These are phyloP conservation scores for Fomitopsis schrenkii DNA, from an alignment of 1,284 basidiomycete species.

Conservation along the genomic window DNA sequence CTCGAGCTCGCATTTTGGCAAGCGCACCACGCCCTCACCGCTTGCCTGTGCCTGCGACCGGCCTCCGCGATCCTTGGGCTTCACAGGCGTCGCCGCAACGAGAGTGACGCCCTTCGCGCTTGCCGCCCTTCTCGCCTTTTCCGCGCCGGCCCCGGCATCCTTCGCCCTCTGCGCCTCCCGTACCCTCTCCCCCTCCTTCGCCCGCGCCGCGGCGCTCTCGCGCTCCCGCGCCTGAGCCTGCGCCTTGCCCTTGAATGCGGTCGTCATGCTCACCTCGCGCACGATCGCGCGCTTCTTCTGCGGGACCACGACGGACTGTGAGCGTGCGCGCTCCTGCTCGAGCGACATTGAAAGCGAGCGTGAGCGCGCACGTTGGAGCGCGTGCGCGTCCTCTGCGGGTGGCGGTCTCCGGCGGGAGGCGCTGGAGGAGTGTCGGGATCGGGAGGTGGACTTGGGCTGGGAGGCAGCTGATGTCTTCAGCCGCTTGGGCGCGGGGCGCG, in stretches of 20 bases:
- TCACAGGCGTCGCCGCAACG: constrained; percentile 57
- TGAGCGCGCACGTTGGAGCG: constrained; percentile 40
- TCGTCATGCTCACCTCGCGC: constrained; percentile 71
- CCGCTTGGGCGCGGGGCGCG: constrained; percentile 16
- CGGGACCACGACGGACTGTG: constrained; percentile 33
- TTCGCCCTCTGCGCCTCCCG: background rate
- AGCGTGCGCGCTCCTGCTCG: constrained; percentile 45
- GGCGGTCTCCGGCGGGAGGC: background rate
- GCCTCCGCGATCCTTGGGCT: constrained; percentile 22
- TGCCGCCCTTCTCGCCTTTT: constrained; percentile 7
- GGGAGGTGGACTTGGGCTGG: background rate
- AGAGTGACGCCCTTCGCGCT: constrained; percentile 39
- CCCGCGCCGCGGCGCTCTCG: background rate
- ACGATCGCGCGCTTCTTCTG: constrained; percentile 43
- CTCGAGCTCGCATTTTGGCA: background rate
- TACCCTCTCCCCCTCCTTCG: background rate
- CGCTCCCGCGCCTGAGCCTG: constrained; percentile 30
- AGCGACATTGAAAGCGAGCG: constrained; percentile 65
- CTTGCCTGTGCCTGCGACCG: background rate
- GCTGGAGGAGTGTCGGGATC: constrained; percentile 11
- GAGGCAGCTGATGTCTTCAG: constrained; percentile 13
- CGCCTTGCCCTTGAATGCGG: constrained; percentile 47
- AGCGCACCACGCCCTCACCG: background rate
- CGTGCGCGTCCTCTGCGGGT: constrained; percentile 1
- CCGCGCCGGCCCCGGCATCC: background rate